Evolutionary conservation across 257 asterid genomes (phyloP).

Genomic region (Solanum sparsipilum): DNA sequence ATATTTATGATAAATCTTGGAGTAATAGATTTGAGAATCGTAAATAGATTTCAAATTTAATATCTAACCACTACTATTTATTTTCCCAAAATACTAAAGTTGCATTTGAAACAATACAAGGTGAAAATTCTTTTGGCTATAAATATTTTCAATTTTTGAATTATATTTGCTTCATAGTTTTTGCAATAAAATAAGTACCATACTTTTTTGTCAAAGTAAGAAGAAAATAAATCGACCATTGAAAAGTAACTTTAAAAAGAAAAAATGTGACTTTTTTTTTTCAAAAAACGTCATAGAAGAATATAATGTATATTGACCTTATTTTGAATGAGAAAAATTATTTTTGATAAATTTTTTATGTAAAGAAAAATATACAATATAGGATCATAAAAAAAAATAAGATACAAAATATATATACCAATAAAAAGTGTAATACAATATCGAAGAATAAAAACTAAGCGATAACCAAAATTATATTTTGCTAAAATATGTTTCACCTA

Average conservation of each 20-base stretch:
- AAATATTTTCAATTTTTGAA: neutral
- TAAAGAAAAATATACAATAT: no score
- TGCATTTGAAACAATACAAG: neutral
- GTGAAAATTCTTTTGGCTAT: neutral
- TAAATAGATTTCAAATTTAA: neutral
- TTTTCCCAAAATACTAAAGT: neutral
- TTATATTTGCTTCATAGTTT: neutral
- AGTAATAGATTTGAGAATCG: neutral
- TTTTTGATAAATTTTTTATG: fast-evolving
- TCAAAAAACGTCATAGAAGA: neutral
- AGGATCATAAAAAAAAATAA: no score
- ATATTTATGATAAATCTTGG: neutral
- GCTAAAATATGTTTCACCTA: neutral
- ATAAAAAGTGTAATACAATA: no score
- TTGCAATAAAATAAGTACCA: no score
- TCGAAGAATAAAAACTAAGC: neutral
- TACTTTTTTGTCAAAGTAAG: neutral
- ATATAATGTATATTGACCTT: neutral
- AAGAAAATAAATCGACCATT: neutral
- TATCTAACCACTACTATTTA: neutral
- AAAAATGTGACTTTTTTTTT: no score
- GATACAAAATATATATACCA: no score
- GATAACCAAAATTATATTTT: neutral
- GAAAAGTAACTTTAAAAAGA: no score
- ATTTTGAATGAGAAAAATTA: no score